Percentiles rank a stretch among this genome's conserved stretches.
phyloP scores from a whole-genome alignment of 441 rosid species.

The Hura crepitans region DNA sequence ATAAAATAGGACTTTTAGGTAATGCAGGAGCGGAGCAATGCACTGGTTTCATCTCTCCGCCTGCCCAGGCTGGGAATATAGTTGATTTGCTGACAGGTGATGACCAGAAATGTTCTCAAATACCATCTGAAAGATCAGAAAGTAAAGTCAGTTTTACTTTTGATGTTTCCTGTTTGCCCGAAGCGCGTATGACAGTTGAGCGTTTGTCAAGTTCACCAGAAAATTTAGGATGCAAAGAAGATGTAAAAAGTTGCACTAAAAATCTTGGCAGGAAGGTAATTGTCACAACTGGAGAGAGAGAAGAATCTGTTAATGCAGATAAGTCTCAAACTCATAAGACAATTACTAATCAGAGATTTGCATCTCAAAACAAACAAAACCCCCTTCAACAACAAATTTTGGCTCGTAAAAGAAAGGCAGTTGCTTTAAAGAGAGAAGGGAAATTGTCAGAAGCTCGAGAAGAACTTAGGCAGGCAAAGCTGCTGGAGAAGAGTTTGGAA shows the following conservation, averaged over 20 bases:
- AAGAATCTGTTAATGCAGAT: constrained; percentile 24
- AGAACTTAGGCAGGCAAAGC: constrained; percentile 74
- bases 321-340: constrained; percentile 24
- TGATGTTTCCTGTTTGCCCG: neutral
- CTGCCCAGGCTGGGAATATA: constrained; percentile 26
- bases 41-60: constrained; percentile 23
- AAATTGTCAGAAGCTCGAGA: constrained; percentile 70
- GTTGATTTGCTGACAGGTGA: constrained; percentile 49
- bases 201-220: constrained; percentile 1
- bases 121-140: constrained; percentile 32
- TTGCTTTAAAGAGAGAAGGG: constrained; percentile 78
- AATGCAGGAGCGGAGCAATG: constrained; percentile 22
- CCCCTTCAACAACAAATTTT: constrained; percentile 52
- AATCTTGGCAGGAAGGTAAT: constrained; percentile 17
- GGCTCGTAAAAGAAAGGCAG: constrained; percentile 66
- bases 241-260: constrained; percentile 8
- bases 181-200: constrained; percentile 10
- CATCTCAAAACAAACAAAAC: constrained; percentile 37
- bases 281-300: constrained; percentile 23
- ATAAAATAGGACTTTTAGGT: constrained; percentile 24
- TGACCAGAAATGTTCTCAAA: constrained; percentile 27
- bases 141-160: constrained; percentile 17
- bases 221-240: constrained; percentile 4
- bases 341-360: constrained; percentile 29
- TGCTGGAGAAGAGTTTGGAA: constrained; percentile 61